These are phyloP conservation scores for Saturnispora quitensis DNA, from an alignment of 805 yeast genomes.

Conservation along the genomic window DNA sequence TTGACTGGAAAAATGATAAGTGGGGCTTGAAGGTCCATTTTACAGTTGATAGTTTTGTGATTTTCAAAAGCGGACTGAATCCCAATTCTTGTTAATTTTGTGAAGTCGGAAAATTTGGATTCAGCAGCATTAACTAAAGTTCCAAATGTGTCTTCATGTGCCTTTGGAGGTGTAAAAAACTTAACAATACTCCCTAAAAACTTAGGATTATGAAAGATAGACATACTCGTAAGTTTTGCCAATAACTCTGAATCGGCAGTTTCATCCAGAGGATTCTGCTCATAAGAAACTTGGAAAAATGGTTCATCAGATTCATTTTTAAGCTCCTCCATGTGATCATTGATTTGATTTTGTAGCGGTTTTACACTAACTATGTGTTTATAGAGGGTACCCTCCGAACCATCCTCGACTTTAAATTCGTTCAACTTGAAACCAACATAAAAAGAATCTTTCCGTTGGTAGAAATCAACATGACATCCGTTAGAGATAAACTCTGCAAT, in stretches of 20 bases:
- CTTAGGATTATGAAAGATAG: conserved; percentile 79
- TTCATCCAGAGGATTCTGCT: conserved; percentile 76
- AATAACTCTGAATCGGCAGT: conserved; percentile 72
- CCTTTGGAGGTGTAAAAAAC: conserved; percentile 82
- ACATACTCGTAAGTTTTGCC: conserved; percentile 75
- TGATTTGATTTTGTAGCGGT: conserved; percentile 36
- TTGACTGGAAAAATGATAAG: conserved; percentile 78
- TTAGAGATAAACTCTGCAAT: conserved; percentile 77
- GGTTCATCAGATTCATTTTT: conserved; percentile 31
- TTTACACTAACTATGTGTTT: conserved; percentile 84
- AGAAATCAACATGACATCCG: conserved; percentile 65
- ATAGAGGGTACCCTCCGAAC: conserved; percentile 68
- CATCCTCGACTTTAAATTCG: conserved; percentile 82
- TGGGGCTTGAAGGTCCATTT: conserved; percentile 91
- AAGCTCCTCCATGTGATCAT: conserved; percentile 18
- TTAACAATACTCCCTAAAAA: conserved; percentile 65
- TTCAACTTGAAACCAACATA: conserved; percentile 63
- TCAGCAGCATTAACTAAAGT: conserved; percentile 93
- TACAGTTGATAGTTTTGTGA: conserved; percentile 80
- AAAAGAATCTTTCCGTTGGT: conserved; percentile 73
- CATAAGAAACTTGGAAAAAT: conserved; percentile 74
- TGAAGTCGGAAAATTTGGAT: conserved; percentile 83
- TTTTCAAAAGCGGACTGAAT: conserved; percentile 89
- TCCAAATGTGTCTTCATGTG: conserved; percentile 79
- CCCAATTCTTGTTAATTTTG: conserved; percentile 84